phyloP scores from a whole-genome alignment of 805 yeast species.

The Yarrowia yakushimensis region DNA sequence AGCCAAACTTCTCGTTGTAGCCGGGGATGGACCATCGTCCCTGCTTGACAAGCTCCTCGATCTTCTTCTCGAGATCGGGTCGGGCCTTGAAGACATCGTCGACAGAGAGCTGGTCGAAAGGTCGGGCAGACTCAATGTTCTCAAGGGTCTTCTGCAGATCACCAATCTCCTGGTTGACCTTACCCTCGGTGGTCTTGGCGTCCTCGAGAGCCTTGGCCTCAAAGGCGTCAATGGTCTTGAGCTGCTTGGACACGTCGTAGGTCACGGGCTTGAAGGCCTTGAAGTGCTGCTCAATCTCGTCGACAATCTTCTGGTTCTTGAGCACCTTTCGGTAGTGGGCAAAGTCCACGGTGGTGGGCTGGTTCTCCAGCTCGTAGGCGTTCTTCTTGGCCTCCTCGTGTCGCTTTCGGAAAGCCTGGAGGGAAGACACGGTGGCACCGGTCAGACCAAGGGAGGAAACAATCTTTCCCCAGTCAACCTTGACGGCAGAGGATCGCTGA shows the following conservation, averaged over 20 bases:
- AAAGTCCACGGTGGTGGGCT: slow-evolving; percentile 78
- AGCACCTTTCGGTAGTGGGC: slow-evolving; percentile 71
- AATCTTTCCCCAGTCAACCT: slow-evolving; percentile 93
- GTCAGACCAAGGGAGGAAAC: slow-evolving; percentile 84
- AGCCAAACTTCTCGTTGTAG: slow-evolving; percentile 97
- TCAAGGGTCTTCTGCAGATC: slow-evolving; percentile 83
- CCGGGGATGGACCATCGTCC: slow-evolving; percentile 99
- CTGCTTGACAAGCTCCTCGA: slow-evolving; percentile 87
- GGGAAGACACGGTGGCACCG: slow-evolving; percentile 84
- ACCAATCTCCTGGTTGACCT: slow-evolving; percentile 79
- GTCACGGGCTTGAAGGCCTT: slow-evolving; percentile 75
- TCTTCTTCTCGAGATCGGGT: slow-evolving; percentile 97
- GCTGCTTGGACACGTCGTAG: slow-evolving; percentile 81
- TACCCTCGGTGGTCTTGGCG: slow-evolving; percentile 87
- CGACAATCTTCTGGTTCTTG: slow-evolving; percentile 76
- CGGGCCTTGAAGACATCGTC: slow-evolving; percentile 93
- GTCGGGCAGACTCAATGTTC: slow-evolving; percentile 95
- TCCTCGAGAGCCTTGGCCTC: slow-evolving; percentile 94
- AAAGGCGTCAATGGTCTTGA: slow-evolving; percentile 87
- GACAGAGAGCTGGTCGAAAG: slow-evolving; percentile 94
- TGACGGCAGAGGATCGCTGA: slow-evolving; percentile 51
- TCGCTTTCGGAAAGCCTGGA: slow-evolving; percentile 95
- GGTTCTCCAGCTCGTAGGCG: slow-evolving; percentile 64
- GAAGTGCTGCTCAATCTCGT: slow-evolving; percentile 51
- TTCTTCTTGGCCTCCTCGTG: slow-evolving; percentile 94